Conservation (phyloP, 768 basidiomycete species). For the Hygrophorus pudorinus region DNA sequence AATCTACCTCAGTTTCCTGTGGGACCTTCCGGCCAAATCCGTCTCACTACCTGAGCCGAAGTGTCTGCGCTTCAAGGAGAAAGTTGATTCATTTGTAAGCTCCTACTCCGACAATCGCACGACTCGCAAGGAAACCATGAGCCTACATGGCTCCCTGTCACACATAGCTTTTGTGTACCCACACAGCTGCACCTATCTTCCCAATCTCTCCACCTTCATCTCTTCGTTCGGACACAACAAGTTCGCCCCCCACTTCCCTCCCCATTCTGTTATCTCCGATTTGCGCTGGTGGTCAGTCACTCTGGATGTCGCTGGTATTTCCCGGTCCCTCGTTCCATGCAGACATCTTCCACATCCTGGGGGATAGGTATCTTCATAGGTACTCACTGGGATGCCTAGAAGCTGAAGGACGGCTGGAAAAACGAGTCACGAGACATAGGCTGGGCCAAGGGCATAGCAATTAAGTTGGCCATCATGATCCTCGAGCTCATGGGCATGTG, state of each 20-base stretch:
- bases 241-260: conserved; percentile 10
- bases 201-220: conserved; percentile 17
- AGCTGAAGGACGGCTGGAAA: conserved; percentile 13
- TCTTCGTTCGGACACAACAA: conserved; percentile 13
- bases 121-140: conserved; percentile 5
- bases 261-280: conserved; percentile 15
- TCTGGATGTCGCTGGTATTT: conserved; percentile 1
- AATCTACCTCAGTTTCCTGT: conserved; percentile 21
- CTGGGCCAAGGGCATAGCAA: conserved; percentile 5
- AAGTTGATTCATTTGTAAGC: conserved; percentile 11
- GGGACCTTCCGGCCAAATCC: conserved; percentile 14
- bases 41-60: conserved; percentile 20
- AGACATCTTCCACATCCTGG: conserved; percentile 8
- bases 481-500: not conserved
- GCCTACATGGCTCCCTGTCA: conserved; percentile 20
- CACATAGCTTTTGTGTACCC: conserved; percentile 16
- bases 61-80: conserved; percentile 13
- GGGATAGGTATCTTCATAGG: conserved; percentile 7
- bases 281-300: conserved; percentile 24
- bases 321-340: conserved; percentile 1
- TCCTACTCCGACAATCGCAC: not conserved
- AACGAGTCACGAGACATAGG: conserved; percentile 1
- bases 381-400: conserved; percentile 17
- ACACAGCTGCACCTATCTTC: conserved; percentile 16
- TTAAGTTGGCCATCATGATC: not conserved